A percentile compares a stretch with the other conserved stretches of the same genome.
Conservation (phyloP, 495 filamentous ascomycete species). For the Xylaria longipes region DNA sequence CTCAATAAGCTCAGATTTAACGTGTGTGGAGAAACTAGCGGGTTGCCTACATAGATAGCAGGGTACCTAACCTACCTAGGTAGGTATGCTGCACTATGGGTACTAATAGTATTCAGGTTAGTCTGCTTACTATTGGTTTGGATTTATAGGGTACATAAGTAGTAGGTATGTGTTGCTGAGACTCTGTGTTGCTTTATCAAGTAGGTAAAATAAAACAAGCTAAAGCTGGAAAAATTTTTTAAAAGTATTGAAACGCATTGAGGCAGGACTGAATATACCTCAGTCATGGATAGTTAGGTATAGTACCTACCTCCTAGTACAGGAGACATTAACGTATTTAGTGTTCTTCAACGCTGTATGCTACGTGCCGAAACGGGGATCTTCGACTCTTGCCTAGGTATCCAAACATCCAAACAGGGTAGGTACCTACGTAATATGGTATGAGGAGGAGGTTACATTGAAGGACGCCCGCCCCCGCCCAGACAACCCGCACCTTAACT, state of each 20-base stretch:
- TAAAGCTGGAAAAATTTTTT: neutral
- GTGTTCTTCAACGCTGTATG: neutral
- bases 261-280: neutral
- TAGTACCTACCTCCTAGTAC: too few relatives aligned
- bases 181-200: neutral
- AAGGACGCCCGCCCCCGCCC: neutral
- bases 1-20: neutral
- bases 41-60: neutral
- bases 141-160: neutral
- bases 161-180: neutral
- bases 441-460: neutral
- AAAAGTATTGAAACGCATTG: neutral
- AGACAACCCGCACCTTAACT: slow-evolving; percentile 1
- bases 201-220: neutral
- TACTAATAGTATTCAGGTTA: neutral
- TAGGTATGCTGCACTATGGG: neutral
- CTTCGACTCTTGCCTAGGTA: neutral
- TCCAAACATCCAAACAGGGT: too few relatives aligned
- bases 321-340: neutral
- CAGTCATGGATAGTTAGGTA: neutral
- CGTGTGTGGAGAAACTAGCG: neutral
- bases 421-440: neutral
- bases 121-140: neutral
- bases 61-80: neutral
- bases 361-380: neutral